Conservation (phyloP, 805 yeast genomes). For the Metschnikowia lachancei region DNA sequence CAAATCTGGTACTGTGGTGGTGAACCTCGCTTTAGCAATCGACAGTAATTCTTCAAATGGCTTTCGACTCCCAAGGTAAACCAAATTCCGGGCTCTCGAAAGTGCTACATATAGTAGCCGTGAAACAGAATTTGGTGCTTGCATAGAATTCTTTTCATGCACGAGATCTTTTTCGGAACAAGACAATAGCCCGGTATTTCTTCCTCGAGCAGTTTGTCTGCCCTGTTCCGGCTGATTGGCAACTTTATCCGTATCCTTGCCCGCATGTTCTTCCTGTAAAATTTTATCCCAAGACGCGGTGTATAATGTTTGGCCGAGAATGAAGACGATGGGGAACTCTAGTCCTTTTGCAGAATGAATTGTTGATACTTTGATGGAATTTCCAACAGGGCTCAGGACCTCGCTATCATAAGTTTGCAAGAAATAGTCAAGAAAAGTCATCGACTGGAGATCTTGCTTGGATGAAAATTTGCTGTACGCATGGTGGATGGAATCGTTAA, state of each 20-base stretch:
- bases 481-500: slow-evolving; percentile 19
- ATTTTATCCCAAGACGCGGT: slow-evolving; percentile 14
- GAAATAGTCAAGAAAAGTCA: slow-evolving; percentile 38
- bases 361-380: slow-evolving; percentile 55
- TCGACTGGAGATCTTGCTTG: slow-evolving; percentile 7
- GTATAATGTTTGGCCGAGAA: slow-evolving; percentile 24
- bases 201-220: not conserved
- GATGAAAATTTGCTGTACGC: slow-evolving; percentile 10
- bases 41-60: slow-evolving; percentile 7
- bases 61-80: slow-evolving; percentile 32
- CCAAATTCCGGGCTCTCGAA: slow-evolving; percentile 56
- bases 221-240: not conserved
- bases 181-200: not conserved
- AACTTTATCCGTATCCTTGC: not conserved
- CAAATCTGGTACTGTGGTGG: slow-evolving; percentile 9
- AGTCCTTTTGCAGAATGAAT: slow-evolving; percentile 74
- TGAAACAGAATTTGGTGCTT: slow-evolving; percentile 4
- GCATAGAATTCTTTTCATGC: not conserved
- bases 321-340: slow-evolving; percentile 68
- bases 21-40: slow-evolving; percentile 2
- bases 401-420: slow-evolving; percentile 41
- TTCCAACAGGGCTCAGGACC: slow-evolving; percentile 25
- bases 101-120: slow-evolving; percentile 60
- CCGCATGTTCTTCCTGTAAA: slow-evolving; percentile 4
- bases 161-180: not conserved